These are phyloP conservation scores for Lachancea fermentati DNA, from an alignment of 805 yeast species.

Conservation along the genomic window DNA sequence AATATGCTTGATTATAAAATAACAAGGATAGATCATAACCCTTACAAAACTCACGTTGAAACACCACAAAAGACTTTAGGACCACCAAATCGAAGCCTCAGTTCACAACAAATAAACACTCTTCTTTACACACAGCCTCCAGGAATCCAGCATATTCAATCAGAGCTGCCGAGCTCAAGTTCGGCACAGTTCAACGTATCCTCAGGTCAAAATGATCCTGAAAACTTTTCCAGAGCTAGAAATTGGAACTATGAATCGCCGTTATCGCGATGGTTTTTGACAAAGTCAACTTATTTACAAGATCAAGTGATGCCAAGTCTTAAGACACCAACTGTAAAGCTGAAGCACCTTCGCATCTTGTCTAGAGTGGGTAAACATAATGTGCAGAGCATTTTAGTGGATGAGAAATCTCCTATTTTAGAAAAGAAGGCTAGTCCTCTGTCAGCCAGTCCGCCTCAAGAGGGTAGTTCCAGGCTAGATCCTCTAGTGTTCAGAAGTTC, in stretches of 20 bases:
- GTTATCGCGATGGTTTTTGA: constrained; percentile 30
- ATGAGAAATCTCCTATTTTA: constrained; percentile 25
- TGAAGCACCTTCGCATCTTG: constrained; percentile 25
- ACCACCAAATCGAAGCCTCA: constrained; percentile 4
- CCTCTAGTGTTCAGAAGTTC: constrained; percentile 6
- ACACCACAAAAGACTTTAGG: constrained; percentile 10
- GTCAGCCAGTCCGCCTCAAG: background rate
- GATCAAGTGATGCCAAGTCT: constrained; percentile 15
- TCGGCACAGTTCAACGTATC: background rate
- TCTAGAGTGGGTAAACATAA: constrained; percentile 17
- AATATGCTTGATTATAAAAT: background rate
- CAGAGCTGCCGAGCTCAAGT: constrained; percentile 16
- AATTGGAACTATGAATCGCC: constrained; percentile 33
- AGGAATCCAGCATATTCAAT: constrained; percentile 19
- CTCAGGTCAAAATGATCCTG: constrained; percentile 2
- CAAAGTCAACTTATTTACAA: constrained; percentile 26
- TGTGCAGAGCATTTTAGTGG: constrained; percentile 5
- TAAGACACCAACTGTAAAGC: constrained; percentile 22
- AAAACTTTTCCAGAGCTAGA: background rate
- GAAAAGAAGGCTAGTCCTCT: constrained; percentile 1
- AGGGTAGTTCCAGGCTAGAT: constrained; percentile 2
- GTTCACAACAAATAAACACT: constrained; percentile 16
- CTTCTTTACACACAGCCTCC: constrained; percentile 26
- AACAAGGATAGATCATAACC: background rate
- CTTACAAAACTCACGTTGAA: constrained; percentile 2